Evolutionary conservation across 257 asterid genomes (phyloP).

Genomic region (Solanum paucissectum): DNA sequence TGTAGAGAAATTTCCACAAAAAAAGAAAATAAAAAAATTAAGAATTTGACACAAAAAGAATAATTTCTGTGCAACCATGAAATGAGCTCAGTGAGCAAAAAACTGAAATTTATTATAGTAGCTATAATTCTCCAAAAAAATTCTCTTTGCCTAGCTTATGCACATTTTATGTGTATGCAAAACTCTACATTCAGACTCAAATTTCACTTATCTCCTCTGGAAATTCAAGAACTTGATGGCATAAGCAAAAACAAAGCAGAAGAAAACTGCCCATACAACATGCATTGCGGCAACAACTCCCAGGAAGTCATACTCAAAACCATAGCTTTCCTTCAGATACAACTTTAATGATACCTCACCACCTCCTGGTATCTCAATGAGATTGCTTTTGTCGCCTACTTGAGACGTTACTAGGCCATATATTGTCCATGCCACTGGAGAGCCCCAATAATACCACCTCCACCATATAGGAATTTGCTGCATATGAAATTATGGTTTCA

Average conservation of each 20-base stretch:
- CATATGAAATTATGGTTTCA: not conserved
- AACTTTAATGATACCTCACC: conserved; percentile 20
- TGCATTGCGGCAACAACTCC: conserved; percentile 60
- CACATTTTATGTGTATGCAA: not conserved
- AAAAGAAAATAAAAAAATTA: not conserved
- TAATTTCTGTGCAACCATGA: not conserved
- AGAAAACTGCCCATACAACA: conserved; percentile 56
- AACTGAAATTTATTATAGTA: not conserved
- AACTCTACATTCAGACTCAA: not conserved
- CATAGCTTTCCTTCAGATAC: conserved; percentile 32
- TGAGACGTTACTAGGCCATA: conserved; percentile 74
- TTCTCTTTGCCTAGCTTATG: not conserved
- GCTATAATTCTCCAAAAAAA: not conserved
- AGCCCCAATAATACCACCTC: conserved; percentile 90
- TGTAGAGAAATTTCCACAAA: not conserved
- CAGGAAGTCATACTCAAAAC: conserved; percentile 58
- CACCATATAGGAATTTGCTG: conserved; percentile 88
- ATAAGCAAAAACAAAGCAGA: conserved; percentile 55
- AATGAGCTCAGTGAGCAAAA: not conserved
- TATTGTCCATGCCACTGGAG: conserved; percentile 83
- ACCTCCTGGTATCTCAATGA: conserved; percentile 36
- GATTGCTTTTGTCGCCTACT: conserved; percentile 32
- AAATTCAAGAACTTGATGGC: conserved; percentile 64
- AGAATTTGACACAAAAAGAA: not conserved
- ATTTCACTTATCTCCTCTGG: conserved; percentile 42